Conservation (phyloP, 345 rosid species). For the Eucalyptus camaldulensis region DNA sequence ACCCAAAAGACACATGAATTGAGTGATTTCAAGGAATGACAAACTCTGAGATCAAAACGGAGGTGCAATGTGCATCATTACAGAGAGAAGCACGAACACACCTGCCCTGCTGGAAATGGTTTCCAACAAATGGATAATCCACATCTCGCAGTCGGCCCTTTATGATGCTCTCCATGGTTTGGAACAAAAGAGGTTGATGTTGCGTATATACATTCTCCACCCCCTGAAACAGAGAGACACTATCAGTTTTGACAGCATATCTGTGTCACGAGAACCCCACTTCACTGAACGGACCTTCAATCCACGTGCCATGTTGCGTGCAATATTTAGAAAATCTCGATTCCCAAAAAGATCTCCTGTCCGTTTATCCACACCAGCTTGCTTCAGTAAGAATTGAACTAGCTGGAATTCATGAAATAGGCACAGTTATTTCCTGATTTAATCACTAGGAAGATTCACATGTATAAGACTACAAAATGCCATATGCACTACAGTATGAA, state of each 20-base stretch:
- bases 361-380: constrained; percentile 91
- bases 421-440: neutral
- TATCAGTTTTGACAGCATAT: neutral
- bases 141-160: constrained; percentile 91
- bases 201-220: constrained; percentile 97
- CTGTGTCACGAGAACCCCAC: neutral
- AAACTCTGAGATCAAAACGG: neutral
- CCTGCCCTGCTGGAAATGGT: constrained; percentile 97
- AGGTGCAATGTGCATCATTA: neutral
- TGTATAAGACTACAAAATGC: neutral
- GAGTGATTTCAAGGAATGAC: neutral
- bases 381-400: constrained; percentile 89
- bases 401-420: constrained; percentile 29
- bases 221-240: constrained; percentile 35
- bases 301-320: constrained; percentile 99
- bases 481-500: neutral
- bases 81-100: neutral
- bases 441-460: neutral
- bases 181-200: constrained; percentile 94
- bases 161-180: constrained; percentile 84
- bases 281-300: constrained; percentile 52
- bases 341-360: constrained; percentile 95
- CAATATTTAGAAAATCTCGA: constrained; percentile 89
- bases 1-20: neutral
- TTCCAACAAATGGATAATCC: constrained; percentile 90